Evolutionary conservation across 805 yeast species (phyloP), one percentile per base, ranked within the genome.

Genomic region (Tetrapisispora arboricola): DNA sequence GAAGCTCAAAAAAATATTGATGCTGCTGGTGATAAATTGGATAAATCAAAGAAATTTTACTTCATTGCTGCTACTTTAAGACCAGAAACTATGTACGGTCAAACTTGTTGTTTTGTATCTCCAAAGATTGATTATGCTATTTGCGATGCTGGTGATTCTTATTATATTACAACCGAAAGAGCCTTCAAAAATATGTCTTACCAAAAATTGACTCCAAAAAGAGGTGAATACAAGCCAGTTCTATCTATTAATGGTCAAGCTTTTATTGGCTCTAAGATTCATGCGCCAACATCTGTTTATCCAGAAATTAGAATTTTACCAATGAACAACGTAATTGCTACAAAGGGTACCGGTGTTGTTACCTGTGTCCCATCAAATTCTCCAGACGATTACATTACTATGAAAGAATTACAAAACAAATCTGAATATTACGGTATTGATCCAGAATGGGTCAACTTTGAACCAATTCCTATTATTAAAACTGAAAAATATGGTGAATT

Each of bases 301-400:
- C 68, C 75, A 40, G 76, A 80, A 51, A 69, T 92, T 49, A 74
- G 92, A 55, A 82, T 92, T 43, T 73, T 92, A 50, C 98, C 98
- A 52, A 92, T 92, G 98, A 97, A 90, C 65, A 86, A 96, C 29
- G 90, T 92, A 42, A 72, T 90, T 62, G 94, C 95, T 31, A 72
- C 78, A 42, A 92, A 92, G 71, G 98, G 98, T 75, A 92, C 97
- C 35, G 98, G 97, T 71, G 96, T 92, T 35, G 98, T 92, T 44
- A 90, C 97, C 6, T 92, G 96, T 71, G 97, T 88, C 48, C 98
- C 97, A 47, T 81, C 95, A n/a, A 96, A 88, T 65, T 88, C 97
- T 43, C 97, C 98, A 46, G 98, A 92, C 69, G 98, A 92, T 70
- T 92, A 57, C 60, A 79, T 90, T 65, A 92, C 96, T 45, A 75